These are phyloP conservation scores for Mortierella antarctica DNA, from an alignment of 192 early-diverging fungal genomes.

Conservation along the genomic window DNA sequence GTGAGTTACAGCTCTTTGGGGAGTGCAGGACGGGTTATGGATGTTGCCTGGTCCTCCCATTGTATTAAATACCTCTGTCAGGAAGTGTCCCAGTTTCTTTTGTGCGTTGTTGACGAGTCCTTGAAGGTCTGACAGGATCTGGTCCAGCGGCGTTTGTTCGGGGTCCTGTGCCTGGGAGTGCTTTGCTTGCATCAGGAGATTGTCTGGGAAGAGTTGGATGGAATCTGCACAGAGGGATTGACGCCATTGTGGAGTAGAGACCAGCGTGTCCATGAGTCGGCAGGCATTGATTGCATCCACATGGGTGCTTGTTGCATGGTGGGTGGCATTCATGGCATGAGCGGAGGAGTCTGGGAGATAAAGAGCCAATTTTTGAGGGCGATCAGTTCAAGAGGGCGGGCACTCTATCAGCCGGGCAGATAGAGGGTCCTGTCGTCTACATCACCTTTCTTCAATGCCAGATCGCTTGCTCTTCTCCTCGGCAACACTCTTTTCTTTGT, in stretches of 20 bases:
- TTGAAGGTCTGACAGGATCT: not conserved
- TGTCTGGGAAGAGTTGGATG: constrained; percentile 10
- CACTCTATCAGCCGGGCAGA: too few species aligned
- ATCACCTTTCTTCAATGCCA: too few species aligned
- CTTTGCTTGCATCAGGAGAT: not conserved
- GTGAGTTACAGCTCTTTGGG: not conserved
- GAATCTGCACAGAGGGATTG: constrained; percentile 5
- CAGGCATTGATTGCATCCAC: constrained; percentile 13
- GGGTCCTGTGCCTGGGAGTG: not conserved
- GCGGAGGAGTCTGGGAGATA: too few species aligned
- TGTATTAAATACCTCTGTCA: not conserved
- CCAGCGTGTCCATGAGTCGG: constrained; percentile 10
- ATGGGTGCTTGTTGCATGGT: not conserved
- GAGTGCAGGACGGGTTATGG: too few species aligned
- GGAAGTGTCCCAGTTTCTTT: not conserved
- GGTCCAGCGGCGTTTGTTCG: not conserved
- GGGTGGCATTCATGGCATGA: too few species aligned
- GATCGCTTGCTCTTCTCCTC: too few species aligned
- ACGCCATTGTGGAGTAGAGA: constrained; percentile 3
- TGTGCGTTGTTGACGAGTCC: not conserved
- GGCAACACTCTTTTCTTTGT: too few species aligned
- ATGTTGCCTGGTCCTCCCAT: too few species aligned
- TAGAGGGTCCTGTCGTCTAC: too few species aligned
- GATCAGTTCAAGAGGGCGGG: too few species aligned
- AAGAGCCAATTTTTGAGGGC: too few species aligned